phyloP scores from a whole-genome alignment of 169 alveolate genomes.

The Babesia ovis region DNA sequence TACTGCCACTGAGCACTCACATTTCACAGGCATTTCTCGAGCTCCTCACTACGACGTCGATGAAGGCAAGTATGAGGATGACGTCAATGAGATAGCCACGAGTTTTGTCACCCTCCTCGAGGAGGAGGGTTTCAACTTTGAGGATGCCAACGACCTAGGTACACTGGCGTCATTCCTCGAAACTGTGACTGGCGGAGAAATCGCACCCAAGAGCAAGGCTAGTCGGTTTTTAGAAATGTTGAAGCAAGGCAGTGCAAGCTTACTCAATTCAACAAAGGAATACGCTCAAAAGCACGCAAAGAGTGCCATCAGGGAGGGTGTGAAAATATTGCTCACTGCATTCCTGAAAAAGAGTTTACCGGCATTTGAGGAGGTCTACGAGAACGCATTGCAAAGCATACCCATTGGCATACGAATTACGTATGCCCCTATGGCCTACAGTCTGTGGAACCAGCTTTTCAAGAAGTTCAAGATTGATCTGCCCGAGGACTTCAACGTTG shows the following conservation, averaged over 20 bases:
- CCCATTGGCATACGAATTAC: slow-evolving; percentile 43
- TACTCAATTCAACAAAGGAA: slow-evolving; percentile 4
- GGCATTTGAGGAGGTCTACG: slow-evolving; percentile 33
- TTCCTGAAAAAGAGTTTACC: slow-evolving; percentile 53
- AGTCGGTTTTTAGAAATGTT: slow-evolving; percentile 8
- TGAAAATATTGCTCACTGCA: background rate
- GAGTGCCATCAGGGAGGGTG: slow-evolving; percentile 12
- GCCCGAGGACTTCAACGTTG: slow-evolving; percentile 45
- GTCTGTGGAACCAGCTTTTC: slow-evolving; percentile 45
- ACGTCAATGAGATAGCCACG: background rate
- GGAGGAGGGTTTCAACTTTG: slow-evolving; percentile 14
- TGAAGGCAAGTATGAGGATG: background rate
- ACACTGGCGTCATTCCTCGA: slow-evolving; percentile 26
- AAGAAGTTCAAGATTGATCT: slow-evolving; percentile 36
- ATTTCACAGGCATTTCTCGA: background rate
- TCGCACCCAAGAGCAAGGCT: background rate
- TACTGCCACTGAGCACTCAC: no score
- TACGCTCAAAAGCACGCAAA: slow-evolving; percentile 23
- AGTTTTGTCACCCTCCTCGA: slow-evolving; percentile 16
- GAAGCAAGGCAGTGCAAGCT: slow-evolving; percentile 13
- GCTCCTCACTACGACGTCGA: background rate
- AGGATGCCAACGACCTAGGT: background rate
- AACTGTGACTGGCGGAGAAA: background rate
- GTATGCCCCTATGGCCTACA: slow-evolving; percentile 57
- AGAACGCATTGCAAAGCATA: slow-evolving; percentile 37